phyloP scores from a whole-genome alignment of 805 yeast genomes.

The Candida verbasci region DNA sequence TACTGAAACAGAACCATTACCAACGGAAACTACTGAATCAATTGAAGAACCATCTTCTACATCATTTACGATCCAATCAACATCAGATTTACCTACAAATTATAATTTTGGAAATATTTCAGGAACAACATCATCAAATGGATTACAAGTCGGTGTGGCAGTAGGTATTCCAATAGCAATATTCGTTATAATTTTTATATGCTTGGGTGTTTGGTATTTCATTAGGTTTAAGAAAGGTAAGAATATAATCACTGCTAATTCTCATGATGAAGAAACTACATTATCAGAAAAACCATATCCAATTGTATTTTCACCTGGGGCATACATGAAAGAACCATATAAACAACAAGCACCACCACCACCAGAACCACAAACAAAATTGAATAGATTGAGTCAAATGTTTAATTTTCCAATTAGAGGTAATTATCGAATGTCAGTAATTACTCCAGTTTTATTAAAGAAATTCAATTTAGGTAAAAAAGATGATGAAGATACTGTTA shows the following conservation, averaged over 20 bases:
- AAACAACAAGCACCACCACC: constrained; percentile 6
- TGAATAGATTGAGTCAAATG: constrained; percentile 4
- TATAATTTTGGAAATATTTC: constrained; percentile 1
- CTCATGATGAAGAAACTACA: background rate
- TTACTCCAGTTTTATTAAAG: constrained; percentile 30
- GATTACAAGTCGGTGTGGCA: constrained; percentile 24
- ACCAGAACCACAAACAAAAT: background rate
- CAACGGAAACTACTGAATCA: background rate
- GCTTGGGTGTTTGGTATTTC: constrained; percentile 17
- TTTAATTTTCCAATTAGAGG: constrained; percentile 1
- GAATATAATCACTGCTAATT: constrained; percentile 8
- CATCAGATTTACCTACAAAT: background rate
- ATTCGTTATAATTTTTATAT: constrained; percentile 18
- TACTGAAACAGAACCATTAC: background rate
- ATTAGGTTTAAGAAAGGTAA: constrained; percentile 13
- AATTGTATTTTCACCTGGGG: constrained; percentile 8
- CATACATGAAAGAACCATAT: constrained; percentile 6
- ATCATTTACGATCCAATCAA: background rate
- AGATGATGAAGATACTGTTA: background rate
- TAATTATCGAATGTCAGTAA: constrained; percentile 8
- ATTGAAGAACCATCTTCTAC: background rate
- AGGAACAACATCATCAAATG: constrained; percentile 6
- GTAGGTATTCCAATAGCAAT: constrained; percentile 29
- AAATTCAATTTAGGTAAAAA: constrained; percentile 26
- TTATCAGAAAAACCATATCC: constrained; percentile 7